A percentile compares a stretch with the other conserved stretches of the same genome.
These are phyloP conservation scores for Alternaria arborescens DNA, from an alignment of 2,329 filamentous ascomycete genomes.

Conservation along the genomic window DNA sequence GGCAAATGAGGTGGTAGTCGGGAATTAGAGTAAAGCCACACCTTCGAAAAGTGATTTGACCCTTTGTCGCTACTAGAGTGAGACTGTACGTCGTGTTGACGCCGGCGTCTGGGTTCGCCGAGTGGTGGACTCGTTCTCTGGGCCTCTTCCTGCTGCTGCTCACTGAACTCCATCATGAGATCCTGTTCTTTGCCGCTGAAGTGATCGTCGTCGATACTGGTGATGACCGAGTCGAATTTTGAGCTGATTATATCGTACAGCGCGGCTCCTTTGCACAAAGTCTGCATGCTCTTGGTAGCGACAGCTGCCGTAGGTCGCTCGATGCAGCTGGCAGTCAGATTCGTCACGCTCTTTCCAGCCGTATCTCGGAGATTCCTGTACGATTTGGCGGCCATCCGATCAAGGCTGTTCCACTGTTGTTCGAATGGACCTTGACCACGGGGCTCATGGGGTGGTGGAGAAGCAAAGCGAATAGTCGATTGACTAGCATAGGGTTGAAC, in stretches of 20 bases:
- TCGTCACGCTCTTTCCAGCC: slow-evolving; percentile 37
- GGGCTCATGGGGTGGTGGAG: slow-evolving; percentile 26
- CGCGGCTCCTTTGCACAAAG: slow-evolving; percentile 52
- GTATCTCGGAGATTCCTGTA: slow-evolving; percentile 39
- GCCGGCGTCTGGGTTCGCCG: slow-evolving; percentile 20
- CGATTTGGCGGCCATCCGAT: slow-evolving; percentile 42
- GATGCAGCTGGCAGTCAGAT: slow-evolving; percentile 39
- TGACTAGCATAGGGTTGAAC: slow-evolving; percentile 27
- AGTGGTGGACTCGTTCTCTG: slow-evolving; percentile 28
- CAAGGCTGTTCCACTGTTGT: slow-evolving; percentile 41
- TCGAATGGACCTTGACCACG: slow-evolving; percentile 35
- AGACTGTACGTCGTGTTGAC: slow-evolving; percentile 24
- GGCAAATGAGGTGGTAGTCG: slow-evolving; percentile 73
- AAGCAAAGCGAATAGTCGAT: slow-evolving; percentile 33
- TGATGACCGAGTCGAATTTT: slow-evolving; percentile 74
- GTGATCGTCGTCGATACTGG: slow-evolving; percentile 72
- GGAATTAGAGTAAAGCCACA: slow-evolving; percentile 81
- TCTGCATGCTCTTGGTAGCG: slow-evolving; percentile 47
- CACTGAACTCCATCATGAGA: slow-evolving; percentile 48
- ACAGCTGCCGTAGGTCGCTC: slow-evolving; percentile 41
- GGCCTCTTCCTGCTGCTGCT: slow-evolving; percentile 23
- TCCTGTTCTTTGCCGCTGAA: slow-evolving; percentile 64
- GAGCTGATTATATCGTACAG: slow-evolving; percentile 68
- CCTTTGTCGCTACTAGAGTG: slow-evolving; percentile 29
- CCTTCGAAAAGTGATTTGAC: slow-evolving; percentile 70